Evolutionary conservation across 1,284 basidiomycete species (phyloP), one percentile per base, ranked within the genome.

Genomic region (Boletellus deceptivus): DNA sequence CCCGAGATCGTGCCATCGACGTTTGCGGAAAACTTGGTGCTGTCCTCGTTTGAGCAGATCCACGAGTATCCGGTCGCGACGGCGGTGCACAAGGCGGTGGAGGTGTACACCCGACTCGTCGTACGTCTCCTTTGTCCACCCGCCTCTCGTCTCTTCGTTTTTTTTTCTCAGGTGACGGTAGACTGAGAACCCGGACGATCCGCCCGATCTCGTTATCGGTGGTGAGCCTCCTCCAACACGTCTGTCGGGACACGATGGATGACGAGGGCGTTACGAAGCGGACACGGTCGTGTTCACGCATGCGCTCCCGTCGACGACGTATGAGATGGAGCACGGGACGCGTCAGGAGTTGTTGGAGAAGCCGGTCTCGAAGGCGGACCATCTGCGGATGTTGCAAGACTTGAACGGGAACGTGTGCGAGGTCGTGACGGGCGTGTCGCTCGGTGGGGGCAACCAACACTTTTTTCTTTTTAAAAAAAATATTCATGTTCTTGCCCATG

Each of bases 11-110:
- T 97, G 0, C 90, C 93, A 0, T 96, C 93, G 3, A 89, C 79
- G 0, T 98, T 98, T 58, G 79, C 82, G 35, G 96, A 98, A 69
- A 76, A 95, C 62, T 73, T 98, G 14, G 76, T 82, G 0, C 75
- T 89, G 43, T 72, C 72, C 17, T 78, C 80, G 3, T 98, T 86
- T 52, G 82, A 83, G 24, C 81, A 91, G 55, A 78, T 90, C 16
- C 90, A 92, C 53, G 93, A 97, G 65, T 98, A 99, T 67, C 92
- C 95, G 0, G 91, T 97, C 6, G 86, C 94, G 8, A 98, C 94
- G 0, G 93, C 93, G 2, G 85, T 84, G 2, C 88, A 95, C 58
- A 98, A 98, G 75, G 94, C 89, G 0, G 81, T 93, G 8, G 91
- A 96, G 62, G 93, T 96, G n/a, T 97, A 97, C 63, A 84, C 91